phyloP scores from a whole-genome alignment of 495 filamentous ascomycete genomes.

The Penicillium psychrofluorescens region DNA sequence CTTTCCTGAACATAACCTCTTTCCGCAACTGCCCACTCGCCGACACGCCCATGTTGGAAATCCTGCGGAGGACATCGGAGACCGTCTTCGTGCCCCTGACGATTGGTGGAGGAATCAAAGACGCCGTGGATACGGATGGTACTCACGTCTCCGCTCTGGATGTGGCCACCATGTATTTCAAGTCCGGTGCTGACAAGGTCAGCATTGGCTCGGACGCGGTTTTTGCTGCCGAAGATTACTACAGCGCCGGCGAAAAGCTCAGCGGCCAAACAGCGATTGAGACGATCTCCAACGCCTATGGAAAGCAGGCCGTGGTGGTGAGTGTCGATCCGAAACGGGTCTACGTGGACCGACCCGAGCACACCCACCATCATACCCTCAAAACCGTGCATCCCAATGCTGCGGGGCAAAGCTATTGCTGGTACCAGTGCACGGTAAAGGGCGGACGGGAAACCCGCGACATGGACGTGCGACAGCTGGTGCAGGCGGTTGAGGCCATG shows the following conservation, averaged over 20 bases:
- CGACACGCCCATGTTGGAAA: conserved; percentile 93
- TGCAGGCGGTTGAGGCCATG: conserved; percentile 89
- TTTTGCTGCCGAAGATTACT: conserved; percentile 83
- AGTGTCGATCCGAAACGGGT: conserved; percentile 90
- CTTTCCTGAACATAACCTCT: conserved; percentile 95
- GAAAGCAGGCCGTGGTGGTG: conserved; percentile 94
- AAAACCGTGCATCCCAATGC: conserved; percentile 63
- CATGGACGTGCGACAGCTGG: conserved; percentile 81
- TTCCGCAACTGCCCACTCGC: conserved; percentile 90
- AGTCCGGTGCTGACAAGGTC: conserved; percentile 96
- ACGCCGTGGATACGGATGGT: conserved; percentile 86
- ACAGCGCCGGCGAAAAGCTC: conserved; percentile 55
- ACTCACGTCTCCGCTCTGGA: conserved; percentile 78
- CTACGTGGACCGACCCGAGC: conserved; percentile 65
- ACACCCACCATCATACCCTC: conserved; percentile 73
- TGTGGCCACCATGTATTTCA: conserved; percentile 95
- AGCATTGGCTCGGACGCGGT: conserved; percentile 96
- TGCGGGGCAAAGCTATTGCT: conserved; percentile 74
- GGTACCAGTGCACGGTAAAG: conserved; percentile 97
- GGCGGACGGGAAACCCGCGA: conserved; percentile 88
- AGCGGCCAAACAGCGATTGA: conserved; percentile 86
- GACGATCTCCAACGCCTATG: conserved; percentile 87
- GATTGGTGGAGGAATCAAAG: conserved; percentile 89
- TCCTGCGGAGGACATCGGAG: conserved; percentile 74
- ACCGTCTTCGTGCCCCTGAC: conserved; percentile 97